A percentile compares a stretch with the other conserved stretches of the same genome.
Evolutionary conservation across 257 asterid species (phyloP).

Genomic region (Capsicum pubescens): DNA sequence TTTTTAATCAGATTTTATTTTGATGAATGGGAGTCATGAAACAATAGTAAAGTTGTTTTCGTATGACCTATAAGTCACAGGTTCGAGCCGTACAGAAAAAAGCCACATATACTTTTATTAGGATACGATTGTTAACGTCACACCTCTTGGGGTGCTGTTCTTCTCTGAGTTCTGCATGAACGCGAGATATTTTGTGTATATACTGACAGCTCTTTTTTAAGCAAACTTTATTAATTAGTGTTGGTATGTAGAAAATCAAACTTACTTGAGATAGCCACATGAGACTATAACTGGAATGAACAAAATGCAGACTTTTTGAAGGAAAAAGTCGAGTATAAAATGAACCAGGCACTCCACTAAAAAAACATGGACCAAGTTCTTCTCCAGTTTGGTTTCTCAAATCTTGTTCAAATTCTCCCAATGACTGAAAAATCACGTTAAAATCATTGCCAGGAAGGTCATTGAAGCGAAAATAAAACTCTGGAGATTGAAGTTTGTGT

Average conservation of each 20-base stretch:
- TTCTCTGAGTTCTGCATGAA: too few relatives aligned
- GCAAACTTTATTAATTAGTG: too few relatives aligned
- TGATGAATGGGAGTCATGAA: too few relatives aligned
- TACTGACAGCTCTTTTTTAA: too few relatives aligned
- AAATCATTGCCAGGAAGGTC: conserved; percentile 78
- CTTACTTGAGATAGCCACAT: conserved; percentile 67
- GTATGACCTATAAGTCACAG: too few relatives aligned
- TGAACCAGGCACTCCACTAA: conserved; percentile 62
- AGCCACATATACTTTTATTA: too few relatives aligned
- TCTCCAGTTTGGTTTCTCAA: conserved; percentile 38
- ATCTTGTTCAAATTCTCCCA: conserved; percentile 42
- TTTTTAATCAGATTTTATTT: too few relatives aligned
- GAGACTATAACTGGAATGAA: conserved; percentile 73
- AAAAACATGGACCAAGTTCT: conserved; percentile 42
- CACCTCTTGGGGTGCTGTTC: too few relatives aligned
- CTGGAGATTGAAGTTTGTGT: conserved; percentile 41
- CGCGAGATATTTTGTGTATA: too few relatives aligned
- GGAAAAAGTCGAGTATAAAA: conserved; percentile 69
- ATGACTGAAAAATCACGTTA: conserved; percentile 54
- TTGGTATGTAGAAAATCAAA: neutral
- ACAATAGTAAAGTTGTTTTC: too few relatives aligned
- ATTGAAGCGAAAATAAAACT: conserved; percentile 54
- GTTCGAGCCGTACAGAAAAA: too few relatives aligned
- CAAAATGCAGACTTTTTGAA: conserved; percentile 53
- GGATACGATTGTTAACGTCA: too few relatives aligned